phyloP scores from a whole-genome alignment of 768 basidiomycete genomes.

The Suillus decipiens region DNA sequence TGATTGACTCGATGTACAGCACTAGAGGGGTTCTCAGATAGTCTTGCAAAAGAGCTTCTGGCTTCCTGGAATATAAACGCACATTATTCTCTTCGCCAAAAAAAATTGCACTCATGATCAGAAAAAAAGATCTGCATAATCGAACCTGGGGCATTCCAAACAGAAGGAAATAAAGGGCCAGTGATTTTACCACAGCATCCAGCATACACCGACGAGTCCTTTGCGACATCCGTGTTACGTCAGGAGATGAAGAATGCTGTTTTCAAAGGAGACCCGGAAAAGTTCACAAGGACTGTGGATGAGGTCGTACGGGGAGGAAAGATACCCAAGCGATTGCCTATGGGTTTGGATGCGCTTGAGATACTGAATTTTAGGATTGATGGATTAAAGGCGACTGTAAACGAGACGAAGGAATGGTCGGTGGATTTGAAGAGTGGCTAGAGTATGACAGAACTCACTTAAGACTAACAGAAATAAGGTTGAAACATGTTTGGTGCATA shows the following conservation, averaged over 20 bases:
- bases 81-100: neutral
- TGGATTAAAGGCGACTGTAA: neutral
- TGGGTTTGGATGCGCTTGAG: neutral
- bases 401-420: neutral
- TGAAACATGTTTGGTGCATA: too few species aligned
- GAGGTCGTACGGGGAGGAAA: neutral
- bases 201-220: neutral
- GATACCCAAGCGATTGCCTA: neutral
- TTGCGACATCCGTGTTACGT: neutral
- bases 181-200: neutral
- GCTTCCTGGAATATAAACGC: neutral
- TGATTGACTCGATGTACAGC: neutral
- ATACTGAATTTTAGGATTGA: neutral
- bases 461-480: too few species aligned
- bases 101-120: neutral
- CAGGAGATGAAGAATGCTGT: rapidly evolving
- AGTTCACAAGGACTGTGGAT: neutral
- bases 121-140: neutral
- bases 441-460: too few species aligned
- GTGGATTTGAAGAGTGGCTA: neutral
- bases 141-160: neutral
- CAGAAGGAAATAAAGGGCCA: neutral
- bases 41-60: neutral
- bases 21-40: neutral
- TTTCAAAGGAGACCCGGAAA: neutral